Evolutionary conservation across 1,284 basidiomycete genomes (phyloP).

Genomic region (Sporisorium graminicola): DNA sequence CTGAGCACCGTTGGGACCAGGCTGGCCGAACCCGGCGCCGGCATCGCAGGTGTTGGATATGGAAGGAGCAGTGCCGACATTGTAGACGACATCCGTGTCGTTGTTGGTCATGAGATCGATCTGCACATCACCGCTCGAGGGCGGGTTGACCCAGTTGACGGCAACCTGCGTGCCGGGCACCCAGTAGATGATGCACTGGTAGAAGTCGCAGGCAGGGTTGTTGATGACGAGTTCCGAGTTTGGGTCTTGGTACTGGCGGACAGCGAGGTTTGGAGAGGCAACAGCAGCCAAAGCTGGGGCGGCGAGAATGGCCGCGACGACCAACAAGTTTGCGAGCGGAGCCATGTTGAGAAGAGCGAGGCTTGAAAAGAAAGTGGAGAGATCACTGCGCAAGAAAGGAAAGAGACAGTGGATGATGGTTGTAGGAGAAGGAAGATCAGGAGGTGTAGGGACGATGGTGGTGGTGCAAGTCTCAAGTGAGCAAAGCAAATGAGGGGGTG

Average conservation of each 20-base stretch:
- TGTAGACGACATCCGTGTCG: slow-evolving; percentile 48
- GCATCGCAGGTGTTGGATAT: slow-evolving; percentile 53
- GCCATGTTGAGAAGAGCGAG: too few relatives aligned
- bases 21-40: slow-evolving; percentile 43
- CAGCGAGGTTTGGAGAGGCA: slow-evolving; percentile 12
- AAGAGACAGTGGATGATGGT: background rate
- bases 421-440: slow-evolving; percentile 4
- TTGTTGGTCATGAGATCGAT: slow-evolving; percentile 59
- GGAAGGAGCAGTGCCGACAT: slow-evolving; percentile 50
- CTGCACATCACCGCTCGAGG: slow-evolving; percentile 38
- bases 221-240: slow-evolving; percentile 53
- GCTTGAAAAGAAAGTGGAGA: background rate
- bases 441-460: background rate
- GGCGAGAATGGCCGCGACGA: slow-evolving; percentile 21
- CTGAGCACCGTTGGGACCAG: slow-evolving; percentile 39
- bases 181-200: slow-evolving; percentile 56
- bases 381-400: background rate
- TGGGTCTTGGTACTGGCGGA: slow-evolving; percentile 53
- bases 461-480: background rate
- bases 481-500: background rate
- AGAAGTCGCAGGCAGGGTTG: slow-evolving; percentile 54
- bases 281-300: slow-evolving; percentile 21
- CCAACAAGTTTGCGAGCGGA: slow-evolving; percentile 28
- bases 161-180: slow-evolving; percentile 38
- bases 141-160: slow-evolving; percentile 61